These are phyloP conservation scores for Collybia sp. DNA, from an alignment of 768 basidiomycete genomes.

Conservation along the genomic window DNA sequence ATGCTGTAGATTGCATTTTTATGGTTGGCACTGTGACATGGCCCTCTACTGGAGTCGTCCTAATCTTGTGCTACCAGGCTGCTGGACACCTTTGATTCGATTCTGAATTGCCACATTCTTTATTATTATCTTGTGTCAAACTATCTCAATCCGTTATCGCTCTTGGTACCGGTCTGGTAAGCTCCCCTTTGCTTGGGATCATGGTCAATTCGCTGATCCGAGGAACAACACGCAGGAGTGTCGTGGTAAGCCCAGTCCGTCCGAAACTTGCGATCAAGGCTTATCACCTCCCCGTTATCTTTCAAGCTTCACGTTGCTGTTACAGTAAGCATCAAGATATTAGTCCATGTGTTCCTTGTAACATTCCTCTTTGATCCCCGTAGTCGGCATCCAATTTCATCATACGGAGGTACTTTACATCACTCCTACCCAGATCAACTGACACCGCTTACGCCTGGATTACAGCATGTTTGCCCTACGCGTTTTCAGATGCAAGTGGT, in stretches of 20 bases:
- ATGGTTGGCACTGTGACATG: no score
- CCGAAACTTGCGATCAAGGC: background rate
- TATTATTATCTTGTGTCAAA: conserved; percentile 57
- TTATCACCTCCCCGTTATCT: background rate
- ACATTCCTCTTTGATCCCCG: background rate
- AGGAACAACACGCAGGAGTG: conserved; percentile 33
- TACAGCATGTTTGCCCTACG: conserved; percentile 45
- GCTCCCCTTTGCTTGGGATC: conserved; percentile 9
- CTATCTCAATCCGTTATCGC: conserved; percentile 41
- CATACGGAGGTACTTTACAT: conserved; percentile 25
- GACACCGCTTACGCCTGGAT: background rate
- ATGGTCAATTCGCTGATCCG: background rate
- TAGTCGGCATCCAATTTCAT: conserved; percentile 47
- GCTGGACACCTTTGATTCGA: conserved; percentile 53
- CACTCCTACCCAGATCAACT: background rate
- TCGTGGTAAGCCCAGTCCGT: conserved; percentile 34
- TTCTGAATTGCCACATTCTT: conserved; percentile 47
- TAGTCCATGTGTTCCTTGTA: no score
- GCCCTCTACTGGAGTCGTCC: background rate
- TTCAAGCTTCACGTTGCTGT: conserved; percentile 47
- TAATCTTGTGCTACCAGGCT: conserved; percentile 24
- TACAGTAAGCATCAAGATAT: conserved; percentile 33
- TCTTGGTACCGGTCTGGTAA: conserved; percentile 44
- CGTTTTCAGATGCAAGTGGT: conserved; percentile 42
- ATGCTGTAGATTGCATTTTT: background rate